phyloP scores from a whole-genome alignment of 2,329 filamentous ascomycete species.

The Monosporascus cannonballus region DNA sequence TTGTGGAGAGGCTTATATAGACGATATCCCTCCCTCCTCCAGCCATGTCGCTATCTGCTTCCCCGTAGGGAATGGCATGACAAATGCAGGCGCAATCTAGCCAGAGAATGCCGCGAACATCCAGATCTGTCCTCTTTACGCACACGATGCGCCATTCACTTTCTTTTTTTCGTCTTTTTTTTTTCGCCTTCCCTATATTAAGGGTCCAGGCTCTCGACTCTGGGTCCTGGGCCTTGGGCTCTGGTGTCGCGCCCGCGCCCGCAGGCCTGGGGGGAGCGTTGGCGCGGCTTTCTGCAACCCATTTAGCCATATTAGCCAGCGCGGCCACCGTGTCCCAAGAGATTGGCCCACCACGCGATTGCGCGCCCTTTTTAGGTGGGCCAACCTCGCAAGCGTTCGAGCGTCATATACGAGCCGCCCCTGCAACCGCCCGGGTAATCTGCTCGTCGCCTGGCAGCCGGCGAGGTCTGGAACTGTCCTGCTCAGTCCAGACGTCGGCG shows the following conservation, averaged over 20 bases:
- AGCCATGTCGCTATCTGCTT: background rate
- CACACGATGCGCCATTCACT: background rate
- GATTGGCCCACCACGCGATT: background rate
- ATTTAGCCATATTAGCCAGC: conserved; percentile 18
- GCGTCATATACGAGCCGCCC: background rate
- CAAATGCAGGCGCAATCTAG: background rate
- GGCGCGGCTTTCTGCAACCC: background rate
- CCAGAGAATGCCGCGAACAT: background rate
- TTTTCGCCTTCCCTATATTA: background rate
- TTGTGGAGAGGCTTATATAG: background rate
- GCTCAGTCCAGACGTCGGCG: conserved; percentile 20
- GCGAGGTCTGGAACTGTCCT: conserved; percentile 18
- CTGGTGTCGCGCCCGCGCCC: background rate
- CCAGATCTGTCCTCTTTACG: background rate
- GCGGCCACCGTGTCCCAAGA: conserved; percentile 7
- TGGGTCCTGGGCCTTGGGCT: too few relatives aligned
- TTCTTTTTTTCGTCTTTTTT: background rate
- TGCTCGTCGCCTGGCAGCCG: background rate
- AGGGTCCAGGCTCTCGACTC: too few relatives aligned
- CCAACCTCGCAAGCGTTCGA: background rate
- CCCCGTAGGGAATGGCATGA: background rate
- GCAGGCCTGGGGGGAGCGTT: background rate
- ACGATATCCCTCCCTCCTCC: background rate
- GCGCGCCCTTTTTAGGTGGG: background rate
- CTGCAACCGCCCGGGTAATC: background rate